Conservation (phyloP, 73 alveolate genomes). For the Paramecium octaurelia region DNA sequence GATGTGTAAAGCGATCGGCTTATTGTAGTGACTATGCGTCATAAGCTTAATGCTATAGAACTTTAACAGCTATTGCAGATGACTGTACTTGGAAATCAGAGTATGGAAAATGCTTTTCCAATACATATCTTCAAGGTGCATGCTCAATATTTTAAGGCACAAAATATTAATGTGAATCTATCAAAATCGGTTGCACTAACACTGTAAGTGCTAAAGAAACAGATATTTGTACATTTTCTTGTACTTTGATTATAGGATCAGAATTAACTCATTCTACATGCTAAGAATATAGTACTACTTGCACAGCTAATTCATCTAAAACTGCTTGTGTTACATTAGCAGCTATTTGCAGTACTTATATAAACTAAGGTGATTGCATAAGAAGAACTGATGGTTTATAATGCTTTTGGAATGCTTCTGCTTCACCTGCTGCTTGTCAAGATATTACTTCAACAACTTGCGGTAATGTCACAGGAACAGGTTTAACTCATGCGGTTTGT, state of each 20-base stretch:
- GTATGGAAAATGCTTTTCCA: neutral
- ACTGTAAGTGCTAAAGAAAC: neutral
- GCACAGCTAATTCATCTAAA: neutral
- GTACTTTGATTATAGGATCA: neutral
- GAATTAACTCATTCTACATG: neutral
- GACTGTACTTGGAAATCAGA: neutral
- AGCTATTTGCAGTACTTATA: neutral
- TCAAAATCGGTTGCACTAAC: neutral
- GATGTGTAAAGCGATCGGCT: neutral
- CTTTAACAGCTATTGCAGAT: neutral
- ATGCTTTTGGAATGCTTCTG: neutral
- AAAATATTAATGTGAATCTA: neutral
- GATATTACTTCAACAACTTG: neutral
- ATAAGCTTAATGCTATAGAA: neutral
- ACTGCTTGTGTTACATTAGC: neutral
- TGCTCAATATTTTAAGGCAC: neutral
- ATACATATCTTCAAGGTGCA: neutral
- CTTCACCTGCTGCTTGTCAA: neutral
- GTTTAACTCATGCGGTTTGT: neutral
- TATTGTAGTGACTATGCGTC: neutral
- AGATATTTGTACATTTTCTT: neutral
- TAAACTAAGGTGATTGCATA: neutral
- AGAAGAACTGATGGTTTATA: neutral
- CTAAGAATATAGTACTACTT: neutral
- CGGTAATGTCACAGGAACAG: neutral